Base-by-base conservation (phyloP, 352 stramenopile species). In the Pythium aristosporum region DNA sequence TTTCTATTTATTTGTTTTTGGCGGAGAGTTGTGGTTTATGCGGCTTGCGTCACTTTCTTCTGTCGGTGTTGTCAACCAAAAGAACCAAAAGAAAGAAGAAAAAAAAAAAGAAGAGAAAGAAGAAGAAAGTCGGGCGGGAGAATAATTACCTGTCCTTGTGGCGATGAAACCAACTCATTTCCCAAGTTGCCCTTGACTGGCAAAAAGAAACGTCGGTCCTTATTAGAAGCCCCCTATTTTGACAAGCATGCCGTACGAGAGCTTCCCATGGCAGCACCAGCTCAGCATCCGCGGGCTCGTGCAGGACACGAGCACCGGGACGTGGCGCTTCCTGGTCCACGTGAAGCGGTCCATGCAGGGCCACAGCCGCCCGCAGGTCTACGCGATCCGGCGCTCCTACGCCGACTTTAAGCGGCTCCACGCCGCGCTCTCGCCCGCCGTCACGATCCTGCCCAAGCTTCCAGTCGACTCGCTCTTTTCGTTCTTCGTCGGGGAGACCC, bases 371-470 rank as follows among this genome's bases (percentile, higher is more conserved):
- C 36, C 53, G 16, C 66, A 80, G 18, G 43, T 65, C 21, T 91
- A 91, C 72, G 69, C 73, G 46, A 87, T 91, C 58, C 79, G 79
- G n/a, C 78, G 80, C 18, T 82, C 80, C 53, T 87, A 87, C 36
- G 68, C 69, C 55, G 82, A 91, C 56, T 89, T 91, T 63, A 86
- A 87, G 73, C 71, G 75, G 49, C 80, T 91, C 55, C 77, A 91
- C 65, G 51, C 67, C 5, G 72, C 74, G 43, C 67, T 91, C 55
- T 71, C 61, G 32, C 63, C 79, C 7, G 56, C 85, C 63, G 82
- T 89, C 72, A 49, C 55, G 30, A 65, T 72, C 18, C 67, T 79
- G 16, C 83, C 82, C 13, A 68, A 71, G 55, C 57, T 91, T 23
- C 82, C 82, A 3, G 62, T 73, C 16, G 80, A 91, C 54, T 79